Evolutionary conservation across 2,329 filamentous ascomycete species (phyloP).

Genomic region (Aaosphaeria arxii): DNA sequence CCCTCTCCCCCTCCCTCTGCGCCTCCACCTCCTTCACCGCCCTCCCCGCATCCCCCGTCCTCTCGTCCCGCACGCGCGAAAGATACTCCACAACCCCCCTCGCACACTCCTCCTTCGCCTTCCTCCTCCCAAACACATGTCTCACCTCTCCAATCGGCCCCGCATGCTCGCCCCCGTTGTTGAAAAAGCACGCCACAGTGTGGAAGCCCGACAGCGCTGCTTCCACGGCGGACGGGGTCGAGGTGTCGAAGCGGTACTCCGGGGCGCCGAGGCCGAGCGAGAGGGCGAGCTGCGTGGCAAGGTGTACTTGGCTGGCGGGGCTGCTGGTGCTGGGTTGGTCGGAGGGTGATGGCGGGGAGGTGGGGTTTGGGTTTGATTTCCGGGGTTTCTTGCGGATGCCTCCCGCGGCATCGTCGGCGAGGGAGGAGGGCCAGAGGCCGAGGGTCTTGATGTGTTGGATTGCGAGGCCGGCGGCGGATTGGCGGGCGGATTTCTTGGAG

Average conservation of each 20-base stretch:
- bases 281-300: neutral
- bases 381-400: constrained; percentile 28
- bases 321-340: neutral
- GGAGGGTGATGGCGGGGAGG: neutral
- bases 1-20: constrained; percentile 1
- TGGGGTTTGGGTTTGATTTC: neutral
- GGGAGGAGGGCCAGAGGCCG: constrained; percentile 25
- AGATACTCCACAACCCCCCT: constrained; percentile 39
- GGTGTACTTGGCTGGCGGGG: neutral
- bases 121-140: constrained; percentile 48
- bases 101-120: constrained; percentile 50
- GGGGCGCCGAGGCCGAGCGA: constrained; percentile 20
- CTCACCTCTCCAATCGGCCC: constrained; percentile 41
- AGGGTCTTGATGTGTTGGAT: constrained; percentile 39
- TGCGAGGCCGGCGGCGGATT: constrained; percentile 40
- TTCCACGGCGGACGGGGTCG: neutral
- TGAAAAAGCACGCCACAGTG: constrained; percentile 36
- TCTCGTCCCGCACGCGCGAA: constrained; percentile 25
- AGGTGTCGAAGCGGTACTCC: constrained; percentile 12
- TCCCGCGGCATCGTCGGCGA: constrained; percentile 9
- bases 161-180: constrained; percentile 7
- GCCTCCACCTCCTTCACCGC: constrained; percentile 4
- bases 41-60: constrained; percentile 13
- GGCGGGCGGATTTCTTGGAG: constrained; percentile 42
- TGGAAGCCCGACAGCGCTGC: constrained; percentile 23